Percentiles rank a stretch among this genome's conserved stretches.
phyloP scores from a whole-genome alignment of 306 rosid genomes.

The Dicorynia guianensis region DNA sequence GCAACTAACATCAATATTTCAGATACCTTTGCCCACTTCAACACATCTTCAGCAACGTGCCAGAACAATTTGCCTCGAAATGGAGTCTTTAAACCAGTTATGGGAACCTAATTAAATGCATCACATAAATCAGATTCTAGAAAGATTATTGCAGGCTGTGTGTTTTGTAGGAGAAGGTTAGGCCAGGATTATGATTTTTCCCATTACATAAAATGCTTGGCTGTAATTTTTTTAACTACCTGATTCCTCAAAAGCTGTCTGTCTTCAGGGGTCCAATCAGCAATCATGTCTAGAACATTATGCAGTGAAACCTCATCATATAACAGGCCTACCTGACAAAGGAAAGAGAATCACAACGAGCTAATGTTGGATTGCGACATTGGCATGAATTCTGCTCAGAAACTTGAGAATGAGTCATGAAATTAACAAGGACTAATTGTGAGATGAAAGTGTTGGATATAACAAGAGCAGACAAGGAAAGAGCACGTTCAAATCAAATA shows the following conservation, averaged over 20 bases:
- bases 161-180: not conserved
- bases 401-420: too few species aligned
- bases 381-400: too few species aligned
- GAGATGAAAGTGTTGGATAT: too few species aligned
- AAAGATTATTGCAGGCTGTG: too few species aligned
- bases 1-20: conserved; percentile 11
- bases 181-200: not conserved
- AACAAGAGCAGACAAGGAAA: too few species aligned
- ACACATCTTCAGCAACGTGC: conserved; percentile 52
- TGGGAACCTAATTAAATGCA: conserved; percentile 56
- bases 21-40: conserved; percentile 48
- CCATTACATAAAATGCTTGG: conserved; percentile 6
- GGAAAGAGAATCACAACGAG: conserved; percentile 30
- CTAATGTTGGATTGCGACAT: not conserved
- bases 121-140: not conserved
- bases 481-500: too few species aligned
- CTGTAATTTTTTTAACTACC: conserved; percentile 50
- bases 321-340: conserved; percentile 78
- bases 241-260: conserved; percentile 73
- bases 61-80: conserved; percentile 55
- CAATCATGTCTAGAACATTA: conserved; percentile 69
- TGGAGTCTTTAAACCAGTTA: conserved; percentile 74
- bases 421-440: too few species aligned
- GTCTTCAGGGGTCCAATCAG: conserved; percentile 82
- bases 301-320: conserved; percentile 88